Evolutionary conservation across 148 eudicot genomes (phyloP).

Genomic region (Oxyria digyna): DNA sequence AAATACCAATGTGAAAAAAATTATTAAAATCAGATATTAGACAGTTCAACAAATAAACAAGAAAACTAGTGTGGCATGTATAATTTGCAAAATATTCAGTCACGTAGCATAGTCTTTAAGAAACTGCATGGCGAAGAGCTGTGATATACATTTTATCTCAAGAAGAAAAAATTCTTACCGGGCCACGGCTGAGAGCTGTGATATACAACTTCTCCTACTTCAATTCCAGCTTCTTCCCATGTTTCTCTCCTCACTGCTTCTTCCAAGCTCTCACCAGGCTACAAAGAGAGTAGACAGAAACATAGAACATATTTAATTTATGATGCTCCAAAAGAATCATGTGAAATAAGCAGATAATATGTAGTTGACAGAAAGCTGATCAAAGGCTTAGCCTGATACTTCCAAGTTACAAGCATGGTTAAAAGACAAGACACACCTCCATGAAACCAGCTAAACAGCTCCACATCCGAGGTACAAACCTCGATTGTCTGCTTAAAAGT

Average conservation of each 20-base stretch:
- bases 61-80: neutral
- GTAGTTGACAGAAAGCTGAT: neutral
- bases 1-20: neutral
- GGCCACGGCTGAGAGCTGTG: conserved; percentile 99
- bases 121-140: too few relatives aligned
- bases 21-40: neutral
- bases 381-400: neutral
- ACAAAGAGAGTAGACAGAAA: neutral
- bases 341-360: neutral
- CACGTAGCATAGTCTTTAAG: too few relatives aligned
- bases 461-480: conserved; percentile 99
- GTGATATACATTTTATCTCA: neutral
- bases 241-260: conserved; percentile 99
- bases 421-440: conserved; percentile 48
- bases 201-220: conserved; percentile 86
- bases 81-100: neutral
- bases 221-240: conserved; percentile 94
- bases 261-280: conserved; percentile 99
- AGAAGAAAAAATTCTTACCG: conserved; percentile 24
- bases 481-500: conserved; percentile 73
- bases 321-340: neutral
- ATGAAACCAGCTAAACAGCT: conserved; percentile 96
- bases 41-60: neutral
- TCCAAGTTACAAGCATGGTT: neutral
- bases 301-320: neutral